phyloP scores from a whole-genome alignment of 2,329 filamentous ascomycete species.

The Claviceps fusiformis region DNA sequence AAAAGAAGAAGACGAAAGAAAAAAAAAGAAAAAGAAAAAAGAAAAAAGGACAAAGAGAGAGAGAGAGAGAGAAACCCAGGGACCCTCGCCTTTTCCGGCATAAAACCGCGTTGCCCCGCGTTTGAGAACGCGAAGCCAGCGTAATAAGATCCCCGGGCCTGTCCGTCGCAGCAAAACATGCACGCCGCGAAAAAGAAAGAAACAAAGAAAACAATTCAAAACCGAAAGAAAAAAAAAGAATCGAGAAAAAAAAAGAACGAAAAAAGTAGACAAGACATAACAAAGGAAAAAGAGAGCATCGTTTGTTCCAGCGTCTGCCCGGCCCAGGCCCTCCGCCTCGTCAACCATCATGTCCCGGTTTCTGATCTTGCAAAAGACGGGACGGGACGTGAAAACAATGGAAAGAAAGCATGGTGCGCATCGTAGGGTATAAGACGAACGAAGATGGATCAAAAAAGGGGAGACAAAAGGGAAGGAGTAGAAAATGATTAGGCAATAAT shows the following conservation, averaged over 20 bases:
- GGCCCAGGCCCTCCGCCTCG: not conserved
- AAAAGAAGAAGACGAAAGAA: no score
- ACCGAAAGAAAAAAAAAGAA: not conserved
- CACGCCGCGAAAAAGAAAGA: not conserved
- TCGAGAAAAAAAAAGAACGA: not conserved
- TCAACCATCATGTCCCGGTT: not conserved
- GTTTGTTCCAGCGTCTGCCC: no score
- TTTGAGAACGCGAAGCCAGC: no score
- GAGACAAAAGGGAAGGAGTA: not conserved
- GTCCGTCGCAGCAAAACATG: not conserved
- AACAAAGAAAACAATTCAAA: not conserved
- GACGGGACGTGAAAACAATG: not conserved
- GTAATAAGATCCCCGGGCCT: no score
- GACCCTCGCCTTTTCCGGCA: no score
- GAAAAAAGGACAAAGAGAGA: no score
- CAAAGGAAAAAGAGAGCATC: not conserved
- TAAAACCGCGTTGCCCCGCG: no score
- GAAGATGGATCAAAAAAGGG: not conserved
- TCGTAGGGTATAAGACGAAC: constrained; percentile 6
- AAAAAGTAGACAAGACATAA: not conserved
- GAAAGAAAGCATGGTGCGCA: not conserved
- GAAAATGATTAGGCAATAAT: not conserved
- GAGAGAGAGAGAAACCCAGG: no score
- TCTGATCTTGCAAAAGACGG: not conserved
- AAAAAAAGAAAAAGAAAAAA: no score